A percentile compares a stretch with the other conserved stretches of the same genome.
Evolutionary conservation across 2,329 filamentous ascomycete species (phyloP).

Genomic region (Aspergillus pseudonomiae): DNA sequence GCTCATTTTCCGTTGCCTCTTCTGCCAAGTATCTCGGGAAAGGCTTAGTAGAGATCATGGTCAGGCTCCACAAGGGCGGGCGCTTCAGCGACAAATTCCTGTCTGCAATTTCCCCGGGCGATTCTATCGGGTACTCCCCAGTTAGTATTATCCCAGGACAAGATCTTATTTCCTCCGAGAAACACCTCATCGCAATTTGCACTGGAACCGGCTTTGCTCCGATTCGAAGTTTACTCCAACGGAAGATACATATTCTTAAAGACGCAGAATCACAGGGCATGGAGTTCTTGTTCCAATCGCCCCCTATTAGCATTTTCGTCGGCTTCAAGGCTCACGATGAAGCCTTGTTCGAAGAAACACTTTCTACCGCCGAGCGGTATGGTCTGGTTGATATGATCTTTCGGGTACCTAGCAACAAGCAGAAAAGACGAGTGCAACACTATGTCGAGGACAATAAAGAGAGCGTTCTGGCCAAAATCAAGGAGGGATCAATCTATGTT

Average conservation of each 20-base stretch:
- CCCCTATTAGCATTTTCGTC: background rate
- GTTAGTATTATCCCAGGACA: background rate
- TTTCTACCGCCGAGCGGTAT: background rate
- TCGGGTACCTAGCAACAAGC: background rate
- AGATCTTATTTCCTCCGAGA: background rate
- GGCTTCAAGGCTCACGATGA: background rate
- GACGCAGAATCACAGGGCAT: background rate
- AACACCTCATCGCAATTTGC: background rate
- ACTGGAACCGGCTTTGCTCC: constrained; percentile 8
- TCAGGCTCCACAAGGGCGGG: background rate
- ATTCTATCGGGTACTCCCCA: background rate
- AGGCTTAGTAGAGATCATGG: constrained; percentile 1
- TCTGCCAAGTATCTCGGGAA: background rate
- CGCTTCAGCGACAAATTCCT: constrained; percentile 8
- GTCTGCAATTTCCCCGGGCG: background rate
- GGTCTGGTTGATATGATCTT: background rate
- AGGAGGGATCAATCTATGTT: background rate
- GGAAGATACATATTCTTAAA: background rate
- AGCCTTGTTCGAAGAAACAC: background rate
- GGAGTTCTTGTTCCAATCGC: background rate
- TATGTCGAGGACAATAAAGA: background rate
- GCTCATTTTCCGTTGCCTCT: constrained; percentile 6
- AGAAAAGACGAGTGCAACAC: constrained; percentile 3
- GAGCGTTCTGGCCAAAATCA: background rate
- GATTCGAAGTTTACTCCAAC: constrained; percentile 7